These are phyloP conservation scores for Eremomyces bilateralis DNA, from an alignment of 495 filamentous ascomycete species.

Conservation along the genomic window DNA sequence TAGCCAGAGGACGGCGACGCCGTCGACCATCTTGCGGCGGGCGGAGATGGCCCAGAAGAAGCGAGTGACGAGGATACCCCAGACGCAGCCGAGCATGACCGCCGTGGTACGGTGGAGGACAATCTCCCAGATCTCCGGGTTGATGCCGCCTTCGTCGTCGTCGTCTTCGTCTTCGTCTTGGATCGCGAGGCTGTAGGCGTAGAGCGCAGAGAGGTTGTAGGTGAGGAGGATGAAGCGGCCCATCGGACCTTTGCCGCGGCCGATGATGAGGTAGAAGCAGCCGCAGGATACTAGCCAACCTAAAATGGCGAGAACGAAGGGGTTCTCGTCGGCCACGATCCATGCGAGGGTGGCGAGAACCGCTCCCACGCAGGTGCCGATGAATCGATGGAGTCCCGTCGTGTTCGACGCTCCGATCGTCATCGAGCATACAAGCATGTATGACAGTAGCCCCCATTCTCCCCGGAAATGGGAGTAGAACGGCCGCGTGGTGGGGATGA, in stretches of 20 bases:
- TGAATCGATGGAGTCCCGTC: conserved; percentile 63
- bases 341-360: conserved; percentile 53
- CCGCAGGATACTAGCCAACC: conserved; percentile 63
- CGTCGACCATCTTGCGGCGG: conserved; percentile 63
- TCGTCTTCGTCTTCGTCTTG: conserved; percentile 42
- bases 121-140: conserved; percentile 72
- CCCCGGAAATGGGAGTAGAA: conserved; percentile 77
- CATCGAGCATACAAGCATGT: conserved; percentile 97
- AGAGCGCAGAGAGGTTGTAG: conserved; percentile 91
- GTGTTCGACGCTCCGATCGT: conserved; percentile 90
- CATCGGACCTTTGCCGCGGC: conserved; percentile 64
- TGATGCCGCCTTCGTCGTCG: conserved; percentile 65
- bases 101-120: conserved; percentile 76
- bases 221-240: conserved; percentile 67
- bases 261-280: conserved; percentile 78
- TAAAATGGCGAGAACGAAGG: conserved; percentile 46
- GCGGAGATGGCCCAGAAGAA: conserved; percentile 87
- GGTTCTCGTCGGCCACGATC: conserved; percentile 49
- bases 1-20: conserved; percentile 67
- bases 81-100: conserved; percentile 69
- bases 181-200: conserved; percentile 74
- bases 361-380: conserved; percentile 74
- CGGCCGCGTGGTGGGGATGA: conserved; percentile 53
- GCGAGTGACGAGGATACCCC: conserved; percentile 80
- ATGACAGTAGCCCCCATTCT: conserved; percentile 90